These are phyloP conservation scores for Coemansia sp. DNA, from an alignment of 192 early-diverging fungal genomes.

Conservation along the genomic window DNA sequence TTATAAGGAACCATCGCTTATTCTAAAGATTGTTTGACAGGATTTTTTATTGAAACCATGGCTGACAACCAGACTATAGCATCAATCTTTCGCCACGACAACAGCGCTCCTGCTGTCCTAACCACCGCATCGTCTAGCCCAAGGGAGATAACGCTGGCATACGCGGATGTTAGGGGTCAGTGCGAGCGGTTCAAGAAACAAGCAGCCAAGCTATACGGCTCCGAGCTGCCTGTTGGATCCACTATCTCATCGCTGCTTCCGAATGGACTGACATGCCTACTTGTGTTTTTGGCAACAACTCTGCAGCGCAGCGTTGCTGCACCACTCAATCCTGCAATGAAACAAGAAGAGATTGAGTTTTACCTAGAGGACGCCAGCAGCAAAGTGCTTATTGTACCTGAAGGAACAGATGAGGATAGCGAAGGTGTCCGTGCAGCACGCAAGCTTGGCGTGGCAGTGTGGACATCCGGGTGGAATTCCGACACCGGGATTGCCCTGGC, in stretches of 20 bases:
- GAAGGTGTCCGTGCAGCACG: conserved; percentile 62
- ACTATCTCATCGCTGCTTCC: conserved; percentile 62
- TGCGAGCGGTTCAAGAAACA: conserved; percentile 43
- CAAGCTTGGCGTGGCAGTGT: conserved; percentile 55
- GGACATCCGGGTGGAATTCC: conserved; percentile 57
- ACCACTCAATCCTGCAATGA: conserved; percentile 71
- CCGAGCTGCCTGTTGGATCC: conserved; percentile 32
- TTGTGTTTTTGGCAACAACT: conserved; percentile 67
- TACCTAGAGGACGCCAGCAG: conserved; percentile 71
- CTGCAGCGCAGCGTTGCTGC: conserved; percentile 65
- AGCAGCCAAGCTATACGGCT: conserved; percentile 24
- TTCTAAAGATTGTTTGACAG: not conserved
- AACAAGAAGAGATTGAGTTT: conserved; percentile 70
- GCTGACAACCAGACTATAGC: conserved; percentile 33
- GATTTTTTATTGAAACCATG: not conserved
- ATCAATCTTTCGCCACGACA: conserved; percentile 30
- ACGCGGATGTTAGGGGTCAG: conserved; percentile 45
- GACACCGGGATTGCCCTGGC: conserved; percentile 30
- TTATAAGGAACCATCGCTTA: not conserved
- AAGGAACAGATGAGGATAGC: conserved; percentile 51
- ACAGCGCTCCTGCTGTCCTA: conserved; percentile 30
- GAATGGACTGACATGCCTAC: conserved; percentile 67
- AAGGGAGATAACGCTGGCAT: conserved; percentile 32
- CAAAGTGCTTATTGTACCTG: conserved; percentile 64
- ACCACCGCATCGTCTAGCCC: conserved; percentile 51